Evolutionary conservation across 345 rosid species (phyloP).

Genomic region (Excoecaria cochinchinensis): DNA sequence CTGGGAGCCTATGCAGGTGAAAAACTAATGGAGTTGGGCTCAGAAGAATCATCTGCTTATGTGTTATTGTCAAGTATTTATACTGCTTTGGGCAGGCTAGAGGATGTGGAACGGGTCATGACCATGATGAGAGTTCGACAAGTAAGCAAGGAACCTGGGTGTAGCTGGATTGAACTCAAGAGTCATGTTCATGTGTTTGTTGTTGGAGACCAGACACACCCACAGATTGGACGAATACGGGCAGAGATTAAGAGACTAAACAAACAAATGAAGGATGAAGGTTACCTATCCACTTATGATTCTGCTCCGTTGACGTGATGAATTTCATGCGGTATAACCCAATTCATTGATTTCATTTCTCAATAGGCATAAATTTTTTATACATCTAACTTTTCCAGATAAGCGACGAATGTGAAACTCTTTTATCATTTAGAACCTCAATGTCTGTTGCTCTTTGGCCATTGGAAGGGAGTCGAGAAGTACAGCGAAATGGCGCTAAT

Average conservation of each 20-base stretch:
- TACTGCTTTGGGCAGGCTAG: slow-evolving; percentile 46
- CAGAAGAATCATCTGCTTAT: slow-evolving; percentile 68
- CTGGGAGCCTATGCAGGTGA: slow-evolving; percentile 76
- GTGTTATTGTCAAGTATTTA: slow-evolving; percentile 56
- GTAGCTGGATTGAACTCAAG: slow-evolving; percentile 69
- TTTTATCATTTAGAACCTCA: neutral
- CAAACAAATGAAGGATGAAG: slow-evolving; percentile 63
- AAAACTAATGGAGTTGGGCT: slow-evolving; percentile 65
- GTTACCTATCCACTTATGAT: slow-evolving; percentile 25
- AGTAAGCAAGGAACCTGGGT: slow-evolving; percentile 68
- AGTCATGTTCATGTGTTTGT: slow-evolving; percentile 54
- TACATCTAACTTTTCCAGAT: neutral
- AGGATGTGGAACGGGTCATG: slow-evolving; percentile 57
- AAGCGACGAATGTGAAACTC: neutral
- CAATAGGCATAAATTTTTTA: neutral
- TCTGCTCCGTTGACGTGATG: slow-evolving; percentile 21
- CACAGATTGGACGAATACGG: slow-evolving; percentile 39
- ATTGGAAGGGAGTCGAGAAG: too few relatives aligned
- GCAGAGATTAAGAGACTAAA: slow-evolving; percentile 38
- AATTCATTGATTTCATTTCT: neutral
- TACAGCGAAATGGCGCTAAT: too few relatives aligned
- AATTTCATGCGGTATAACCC: neutral
- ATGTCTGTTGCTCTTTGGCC: too few relatives aligned
- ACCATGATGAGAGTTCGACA: slow-evolving; percentile 52
- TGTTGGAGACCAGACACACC: slow-evolving; percentile 62